Conservation (phyloP, 2,329 filamentous ascomycete genomes). For the Dothistroma septosporum region DNA sequence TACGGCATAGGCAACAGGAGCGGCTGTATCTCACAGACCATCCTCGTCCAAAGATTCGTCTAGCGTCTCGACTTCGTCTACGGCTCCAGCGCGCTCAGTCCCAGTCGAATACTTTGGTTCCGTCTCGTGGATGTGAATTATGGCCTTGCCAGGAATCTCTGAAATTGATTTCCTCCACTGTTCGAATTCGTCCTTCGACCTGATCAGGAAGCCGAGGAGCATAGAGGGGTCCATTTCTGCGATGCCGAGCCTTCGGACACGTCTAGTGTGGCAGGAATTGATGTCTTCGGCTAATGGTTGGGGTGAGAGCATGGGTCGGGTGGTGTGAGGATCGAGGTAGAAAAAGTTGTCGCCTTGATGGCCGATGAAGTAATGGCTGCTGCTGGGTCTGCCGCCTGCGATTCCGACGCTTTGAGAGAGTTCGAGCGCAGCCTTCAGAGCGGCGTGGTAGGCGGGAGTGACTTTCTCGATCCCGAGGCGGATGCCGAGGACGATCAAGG, state of each 20-base stretch:
- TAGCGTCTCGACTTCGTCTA: constrained; percentile 86
- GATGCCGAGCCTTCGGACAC: constrained; percentile 76
- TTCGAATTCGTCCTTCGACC: constrained; percentile 75
- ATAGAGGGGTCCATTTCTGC: constrained; percentile 97
- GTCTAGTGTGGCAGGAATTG: constrained; percentile 79
- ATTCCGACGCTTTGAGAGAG: constrained; percentile 94
- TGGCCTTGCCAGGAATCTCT: constrained; percentile 64
- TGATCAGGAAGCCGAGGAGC: constrained; percentile 89
- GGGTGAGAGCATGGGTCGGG: constrained; percentile 66
- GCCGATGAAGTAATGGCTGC: constrained; percentile 74
- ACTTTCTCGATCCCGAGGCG: constrained; percentile 90
- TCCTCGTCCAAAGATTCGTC: constrained; percentile 54
- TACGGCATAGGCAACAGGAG: background rate
- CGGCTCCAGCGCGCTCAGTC: constrained; percentile 64
- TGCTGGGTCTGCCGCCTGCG: constrained; percentile 87
- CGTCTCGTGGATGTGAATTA: constrained; percentile 76
- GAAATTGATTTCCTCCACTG: constrained; percentile 63
- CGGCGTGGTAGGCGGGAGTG: constrained; percentile 91
- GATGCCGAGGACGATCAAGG: constrained; percentile 82
- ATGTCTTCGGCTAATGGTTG: constrained; percentile 64
- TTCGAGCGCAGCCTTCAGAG: constrained; percentile 77
- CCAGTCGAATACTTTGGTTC: constrained; percentile 54
- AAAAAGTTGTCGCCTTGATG: constrained; percentile 76
- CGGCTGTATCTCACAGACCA: constrained; percentile 2
- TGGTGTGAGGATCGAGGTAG: constrained; percentile 91